Base-by-base conservation (phyloP, 768 basidiomycete genomes). In the Neoboletus subvelutipes region DNA sequence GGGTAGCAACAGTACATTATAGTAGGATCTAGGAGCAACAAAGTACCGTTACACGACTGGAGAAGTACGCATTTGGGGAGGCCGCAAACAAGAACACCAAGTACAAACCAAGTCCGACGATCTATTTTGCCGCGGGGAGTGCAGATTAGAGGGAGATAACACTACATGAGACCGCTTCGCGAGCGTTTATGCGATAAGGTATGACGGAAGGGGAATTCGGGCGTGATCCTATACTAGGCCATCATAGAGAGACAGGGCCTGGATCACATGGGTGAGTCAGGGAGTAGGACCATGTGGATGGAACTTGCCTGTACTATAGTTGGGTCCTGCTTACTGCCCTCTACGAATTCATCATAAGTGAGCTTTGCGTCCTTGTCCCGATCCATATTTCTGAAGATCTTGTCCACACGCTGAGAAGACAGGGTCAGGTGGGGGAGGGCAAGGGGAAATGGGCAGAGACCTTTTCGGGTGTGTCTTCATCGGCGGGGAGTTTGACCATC, bases 381-480 rank as follows among this genome's bases (percentile, higher is more conserved):
- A 74, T 98, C 97, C 97, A 99, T 99, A 67, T 92, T 92, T 55
- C 84, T 81, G 78, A 99, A 99, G 61, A 99, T 98, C 81, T 98
- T 99, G 77, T 97, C 92, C 58, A 98, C 97, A 24, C 97, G 88
- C 96, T 98, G 66, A 11, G 29, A 49, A 53, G 33, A 40, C 56
- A 45, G 53, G 28, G 60, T 68, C 45, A 66, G 59, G 36, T 48
- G 49, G 37, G 51, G 24, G 45, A 34, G 47, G 55, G 54, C 53
- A 43, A 31, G 50, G 24, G 26, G n/a, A 0, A 20, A 7, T 11
- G 13, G 37, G 52, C 54, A 57, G 73, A 52, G 65, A 86, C 95
- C 91, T 98, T 99, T 75, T 98, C 94, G 2, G 97, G 96, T n/a
- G 97, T 99, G 76, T 98, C 95, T 75, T 99, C 97, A 70, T 98